Conservation (phyloP, 805 yeast genomes). For the Candida koratica region DNA sequence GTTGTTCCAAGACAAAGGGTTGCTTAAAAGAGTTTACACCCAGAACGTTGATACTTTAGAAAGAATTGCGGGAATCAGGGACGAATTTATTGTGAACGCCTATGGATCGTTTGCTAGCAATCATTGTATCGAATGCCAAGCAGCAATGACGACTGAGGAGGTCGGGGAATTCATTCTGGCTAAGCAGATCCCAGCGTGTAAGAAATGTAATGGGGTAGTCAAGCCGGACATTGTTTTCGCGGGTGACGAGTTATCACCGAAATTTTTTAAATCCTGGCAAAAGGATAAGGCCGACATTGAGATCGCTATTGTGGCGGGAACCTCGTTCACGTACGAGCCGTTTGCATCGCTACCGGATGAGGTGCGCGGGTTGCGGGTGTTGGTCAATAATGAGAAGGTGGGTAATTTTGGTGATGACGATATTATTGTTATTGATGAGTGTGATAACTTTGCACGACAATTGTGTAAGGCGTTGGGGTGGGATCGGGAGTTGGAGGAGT, state of each 20-base stretch:
- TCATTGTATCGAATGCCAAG: conserved; percentile 75
- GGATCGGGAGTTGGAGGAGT: conserved; percentile 48
- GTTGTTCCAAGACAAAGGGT: conserved; percentile 59
- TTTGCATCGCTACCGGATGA: conserved; percentile 81
- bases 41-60: conserved; percentile 94
- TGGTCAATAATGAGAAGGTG: conserved; percentile 72
- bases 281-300: conserved; percentile 50
- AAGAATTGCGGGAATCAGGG: conserved; percentile 71
- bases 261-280: conserved; percentile 70
- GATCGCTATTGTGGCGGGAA: conserved; percentile 85
- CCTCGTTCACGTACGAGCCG: conserved; percentile 85
- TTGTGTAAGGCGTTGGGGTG: conserved; percentile 61
- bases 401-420: conserved; percentile 61
- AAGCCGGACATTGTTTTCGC: conserved; percentile 95
- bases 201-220: conserved; percentile 66
- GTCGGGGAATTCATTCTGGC: conserved; percentile 41
- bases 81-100: conserved; percentile 73
- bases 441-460: conserved; percentile 60
- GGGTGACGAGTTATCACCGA: conserved; percentile 78
- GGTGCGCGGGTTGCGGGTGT: conserved; percentile 51
- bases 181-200: conserved; percentile 53
- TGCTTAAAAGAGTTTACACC: conserved; percentile 71
- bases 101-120: conserved; percentile 89
- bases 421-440: conserved; percentile 52
- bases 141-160: conserved; percentile 45